These are phyloP conservation scores for Colletotrichum endophyticum DNA, from an alignment of 2,329 filamentous ascomycete genomes.

Conservation along the genomic window DNA sequence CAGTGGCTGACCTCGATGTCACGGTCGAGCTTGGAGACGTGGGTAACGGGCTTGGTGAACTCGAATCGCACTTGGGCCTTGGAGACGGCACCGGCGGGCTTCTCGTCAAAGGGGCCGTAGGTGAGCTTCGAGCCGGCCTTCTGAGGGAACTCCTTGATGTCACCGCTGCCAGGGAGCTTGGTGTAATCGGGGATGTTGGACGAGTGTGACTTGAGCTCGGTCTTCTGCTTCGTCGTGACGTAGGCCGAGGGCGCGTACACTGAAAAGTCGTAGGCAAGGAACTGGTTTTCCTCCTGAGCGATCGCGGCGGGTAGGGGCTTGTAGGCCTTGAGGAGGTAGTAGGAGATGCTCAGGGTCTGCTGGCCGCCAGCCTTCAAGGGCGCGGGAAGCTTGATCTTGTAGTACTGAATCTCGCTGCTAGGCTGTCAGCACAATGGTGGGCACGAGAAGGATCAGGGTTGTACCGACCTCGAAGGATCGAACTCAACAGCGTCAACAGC, in stretches of 20 bases:
- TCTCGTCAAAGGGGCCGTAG: slow-evolving; percentile 87
- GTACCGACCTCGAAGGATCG: slow-evolving; percentile 60
- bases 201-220: slow-evolving; percentile 88
- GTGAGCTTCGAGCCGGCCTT: slow-evolving; percentile 86
- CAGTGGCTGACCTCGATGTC: slow-evolving; percentile 97
- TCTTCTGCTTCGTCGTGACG: slow-evolving; percentile 90
- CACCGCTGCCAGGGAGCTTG: slow-evolving; percentile 64
- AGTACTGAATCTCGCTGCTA: slow-evolving; percentile 76
- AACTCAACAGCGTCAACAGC: slow-evolving; percentile 70
- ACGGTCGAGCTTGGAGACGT: slow-evolving; percentile 80
- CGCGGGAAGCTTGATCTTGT: slow-evolving; percentile 77
- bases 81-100: slow-evolving; percentile 77
- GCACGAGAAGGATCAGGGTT: not conserved
- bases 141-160: slow-evolving; percentile 69
- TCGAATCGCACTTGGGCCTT: slow-evolving; percentile 87
- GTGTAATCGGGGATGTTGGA: slow-evolving; percentile 86
- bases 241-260: slow-evolving; percentile 87
- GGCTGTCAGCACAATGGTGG: not conserved
- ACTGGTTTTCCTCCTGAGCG: slow-evolving; percentile 85
- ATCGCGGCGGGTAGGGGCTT: slow-evolving; percentile 81
- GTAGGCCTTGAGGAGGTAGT: slow-evolving; percentile 80
- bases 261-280: slow-evolving; percentile 83
- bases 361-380: slow-evolving; percentile 78
- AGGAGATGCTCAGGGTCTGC: slow-evolving; percentile 87
- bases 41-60: slow-evolving; percentile 89